Percentiles rank a stretch among this genome's conserved stretches.
Evolutionary conservation across 108 stramenopile species (phyloP).

Genomic region (Conticribra weissflogii): DNA sequence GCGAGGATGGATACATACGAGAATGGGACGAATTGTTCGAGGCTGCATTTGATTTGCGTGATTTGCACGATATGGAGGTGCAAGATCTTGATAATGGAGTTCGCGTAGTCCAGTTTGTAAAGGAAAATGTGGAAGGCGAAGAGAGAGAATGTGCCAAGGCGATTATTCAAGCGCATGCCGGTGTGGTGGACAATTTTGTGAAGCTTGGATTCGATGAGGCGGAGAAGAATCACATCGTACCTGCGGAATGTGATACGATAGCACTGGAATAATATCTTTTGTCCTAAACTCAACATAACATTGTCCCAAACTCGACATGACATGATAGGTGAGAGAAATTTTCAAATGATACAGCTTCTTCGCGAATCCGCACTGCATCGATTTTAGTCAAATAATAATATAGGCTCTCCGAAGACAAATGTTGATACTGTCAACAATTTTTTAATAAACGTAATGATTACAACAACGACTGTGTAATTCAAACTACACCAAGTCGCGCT

Average conservation of each 20-base stretch:
- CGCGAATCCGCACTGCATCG: too few species aligned
- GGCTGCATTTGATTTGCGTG: constrained; percentile 14
- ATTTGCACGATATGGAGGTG: constrained; percentile 11
- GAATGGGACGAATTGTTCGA: constrained; percentile 33
- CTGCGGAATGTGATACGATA: constrained; percentile 19
- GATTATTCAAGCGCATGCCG: constrained; percentile 26
- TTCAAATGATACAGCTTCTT: too few species aligned
- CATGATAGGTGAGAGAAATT: too few species aligned
- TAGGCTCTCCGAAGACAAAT: too few species aligned
- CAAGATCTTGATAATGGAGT: constrained; percentile 16
- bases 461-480: too few species aligned
- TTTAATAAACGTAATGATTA: too few species aligned
- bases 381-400: too few species aligned
- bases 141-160: constrained; percentile 23
- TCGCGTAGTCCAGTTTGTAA: constrained; percentile 7
- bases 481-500: too few species aligned
- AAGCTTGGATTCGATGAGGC: constrained; percentile 9
- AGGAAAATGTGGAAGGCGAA: constrained; percentile 2
- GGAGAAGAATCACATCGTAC: constrained; percentile 16
- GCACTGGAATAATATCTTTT: too few species aligned
- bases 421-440: too few species aligned
- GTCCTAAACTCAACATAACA: too few species aligned
- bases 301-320: too few species aligned
- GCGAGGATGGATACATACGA: constrained; percentile 8
- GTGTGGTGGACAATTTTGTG: constrained; percentile 22